Evolutionary conservation across 371 early-diverging fungal species (phyloP), one percentile per base, ranked within the genome.

Genomic region (Nematocida displodere): DNA sequence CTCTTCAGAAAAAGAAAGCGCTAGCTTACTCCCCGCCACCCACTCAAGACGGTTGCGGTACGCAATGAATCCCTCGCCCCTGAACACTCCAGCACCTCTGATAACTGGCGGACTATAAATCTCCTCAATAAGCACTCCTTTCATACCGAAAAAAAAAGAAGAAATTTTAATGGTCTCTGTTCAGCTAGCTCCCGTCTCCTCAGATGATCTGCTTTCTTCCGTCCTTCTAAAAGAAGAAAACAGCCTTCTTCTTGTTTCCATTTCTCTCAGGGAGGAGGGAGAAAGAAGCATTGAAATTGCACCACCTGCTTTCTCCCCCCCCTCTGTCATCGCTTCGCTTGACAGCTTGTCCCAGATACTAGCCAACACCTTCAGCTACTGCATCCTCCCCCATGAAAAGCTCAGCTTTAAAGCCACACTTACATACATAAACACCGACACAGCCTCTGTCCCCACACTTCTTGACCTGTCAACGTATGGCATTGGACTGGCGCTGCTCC

Each of bases 111-210:
- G n/a, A n/a, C n/a, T n/a, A n/a, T n/a, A n/a, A 26, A 36, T 11
- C 11, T 42, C 24, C n/a, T 36, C 26, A 26, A 62, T 29, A 17
- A 5, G 15, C 11, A 62, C 11, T 4, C 46, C 40, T 29, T 62
- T 62, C 62, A 62, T 62, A 62, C 11, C 28, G 8, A n/a, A 11
- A 62, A 62, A 62, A 62, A 62, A 48, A 47, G n/a, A n/a, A n/a
- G n/a, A n/a, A n/a, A n/a, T n/a, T n/a, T n/a, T n/a, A n/a, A n/a
- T n/a, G n/a, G n/a, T n/a, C n/a, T n/a, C n/a, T n/a, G n/a, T n/a
- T n/a, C n/a, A n/a, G n/a, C n/a, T n/a, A n/a, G n/a, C n/a, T n/a
- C 11, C 47, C 5, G 46, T 62, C 11, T 17, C 24, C 46, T 58
- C 58, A 40, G 40, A 39, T 15, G 40, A 34, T 58, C 46, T 31